Evolutionary conservation across 2,329 filamentous ascomycete genomes (phyloP), one percentile per base, ranked within the genome.

Genomic region (Hysterium pulicare): DNA sequence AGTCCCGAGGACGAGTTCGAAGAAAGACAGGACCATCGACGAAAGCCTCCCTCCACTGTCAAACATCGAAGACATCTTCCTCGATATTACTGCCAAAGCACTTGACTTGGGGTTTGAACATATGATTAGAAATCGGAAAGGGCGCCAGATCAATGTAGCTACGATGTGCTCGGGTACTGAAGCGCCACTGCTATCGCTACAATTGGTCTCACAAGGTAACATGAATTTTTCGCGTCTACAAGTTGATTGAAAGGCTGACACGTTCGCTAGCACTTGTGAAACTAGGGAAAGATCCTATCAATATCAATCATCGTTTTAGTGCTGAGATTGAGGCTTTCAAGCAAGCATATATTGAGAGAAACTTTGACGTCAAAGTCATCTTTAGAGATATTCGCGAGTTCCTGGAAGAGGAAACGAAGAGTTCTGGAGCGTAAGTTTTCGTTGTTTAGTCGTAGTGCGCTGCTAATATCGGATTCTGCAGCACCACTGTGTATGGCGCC

Each of bases 151-250:
- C 0, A 65, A 74, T 7, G 70, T 90, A 20, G 85, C 76, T 0
- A 91, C 87, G 0, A 80, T 90, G 71, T 90, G 86, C 58, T 90
- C 86, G 1, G 87, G 87, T 0, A 90, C 87, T 0, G 87, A 91
- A 51, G 81, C 81, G 4, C 87, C 87, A 0, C 66, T 91, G 2
- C 70, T 90, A 1, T 82, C 83, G 0, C 58, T 89, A 11, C 68
- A 79, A 11, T 69, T 83, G 59, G 65, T 88, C 1, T 54, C 55
- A 0, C 34, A 58, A 57, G 63, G 66, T 17, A 58, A 70, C 4
- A n/a, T n/a, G n/a, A n/a, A n/a, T n/a, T n/a, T n/a, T n/a, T n/a
- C n/a, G n/a, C n/a, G n/a, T n/a, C n/a, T n/a, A n/a, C n/a, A n/a
- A n/a, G n/a, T n/a, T n/a, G n/a, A 59, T 67, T 15, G 48, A 58